These are phyloP conservation scores for Pythium vanterpoolii DNA, from an alignment of 352 stramenopile species.

Conservation along the genomic window DNA sequence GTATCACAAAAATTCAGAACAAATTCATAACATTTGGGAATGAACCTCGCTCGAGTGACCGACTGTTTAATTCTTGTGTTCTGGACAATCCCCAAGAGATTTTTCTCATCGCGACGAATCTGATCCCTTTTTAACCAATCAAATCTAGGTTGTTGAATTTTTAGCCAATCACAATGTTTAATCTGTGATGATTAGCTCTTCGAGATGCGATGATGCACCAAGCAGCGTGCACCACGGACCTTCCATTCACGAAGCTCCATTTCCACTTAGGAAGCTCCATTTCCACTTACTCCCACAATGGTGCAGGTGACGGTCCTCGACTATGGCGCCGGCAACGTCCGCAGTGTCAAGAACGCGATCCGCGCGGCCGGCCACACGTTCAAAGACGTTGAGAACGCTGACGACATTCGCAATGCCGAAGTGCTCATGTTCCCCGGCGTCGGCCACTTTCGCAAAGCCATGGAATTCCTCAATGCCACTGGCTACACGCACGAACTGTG, in stretches of 20 bases:
- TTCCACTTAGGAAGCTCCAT: background rate
- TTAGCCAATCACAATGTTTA: slow-evolving; percentile 8
- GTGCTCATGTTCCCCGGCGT: slow-evolving; percentile 87
- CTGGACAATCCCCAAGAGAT: slow-evolving; percentile 4
- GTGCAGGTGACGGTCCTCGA: slow-evolving; percentile 91
- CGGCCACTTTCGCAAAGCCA: slow-evolving; percentile 84
- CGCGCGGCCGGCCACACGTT: slow-evolving; percentile 84
- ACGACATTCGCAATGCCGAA: slow-evolving; percentile 90
- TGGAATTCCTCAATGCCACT: slow-evolving; percentile 89
- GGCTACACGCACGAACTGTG: slow-evolving; percentile 88
- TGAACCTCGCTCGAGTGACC: slow-evolving; percentile 1
- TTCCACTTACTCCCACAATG: slow-evolving; percentile 28
- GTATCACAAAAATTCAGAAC: too few species aligned
- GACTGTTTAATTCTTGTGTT: slow-evolving; percentile 2
- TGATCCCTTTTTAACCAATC: slow-evolving; percentile 8
- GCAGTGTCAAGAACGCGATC: slow-evolving; percentile 97
- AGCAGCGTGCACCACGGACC: background rate
- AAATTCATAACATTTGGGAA: background rate
- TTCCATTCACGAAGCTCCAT: slow-evolving; percentile 5
- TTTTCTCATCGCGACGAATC: background rate
- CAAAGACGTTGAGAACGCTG: slow-evolving; percentile 80
- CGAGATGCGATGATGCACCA: slow-evolving; percentile 4
- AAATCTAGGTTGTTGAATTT: background rate
- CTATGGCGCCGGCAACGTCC: slow-evolving; percentile 99
- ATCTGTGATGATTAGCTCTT: slow-evolving; percentile 11